Evolutionary conservation across 768 basidiomycete species (phyloP), one percentile per base, ranked within the genome.

Genomic region (Strobilomyces echinocephalus): DNA sequence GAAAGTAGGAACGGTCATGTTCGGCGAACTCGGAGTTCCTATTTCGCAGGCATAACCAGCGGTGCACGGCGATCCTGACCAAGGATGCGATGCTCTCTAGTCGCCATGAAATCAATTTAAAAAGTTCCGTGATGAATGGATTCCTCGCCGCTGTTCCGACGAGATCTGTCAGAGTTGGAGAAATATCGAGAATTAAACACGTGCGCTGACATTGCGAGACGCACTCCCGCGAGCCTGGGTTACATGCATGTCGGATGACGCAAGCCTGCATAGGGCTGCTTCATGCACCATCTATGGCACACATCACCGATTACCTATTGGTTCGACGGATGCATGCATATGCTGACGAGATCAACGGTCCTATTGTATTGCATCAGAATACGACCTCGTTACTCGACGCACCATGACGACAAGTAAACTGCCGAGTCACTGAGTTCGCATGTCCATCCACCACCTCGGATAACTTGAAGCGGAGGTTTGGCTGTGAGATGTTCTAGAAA

Each of bases 291-390:
- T 24, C 4, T 4, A 4, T 24, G 24, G 2, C 4, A 24, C 24
- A 24, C 24, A n/a, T n/a, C n/a, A n/a, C n/a, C n/a, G n/a, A n/a
- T 4, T 78, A 8, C 83, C 84, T 79, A 83, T 60, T 85, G 84
- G 58, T 83, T 84, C 81, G 52, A 35, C 35, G 58, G 45, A 26
- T 44, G 52, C 35, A 85, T 34, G 87, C 74, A 41, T 35, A 36
- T 48, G 44, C 10, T 53, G 55, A 52, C 50, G 36, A 41, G 42
- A 47, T 53, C 52, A 40, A 36, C 7, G 24, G 31, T 30, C 16
- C 7, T 6, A 39, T 31, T 46, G 38, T 31, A 40, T 26, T 41
- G 16, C 42, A 20, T 24, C 40, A 34, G 38, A 26, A 54, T 36
- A 46, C 33, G 6, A 11, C 31, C 38, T 50, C 7, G 38, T 39